These are phyloP conservation scores for Thelonectria olida DNA, from an alignment of 2,329 filamentous ascomycete species.

Conservation along the genomic window DNA sequence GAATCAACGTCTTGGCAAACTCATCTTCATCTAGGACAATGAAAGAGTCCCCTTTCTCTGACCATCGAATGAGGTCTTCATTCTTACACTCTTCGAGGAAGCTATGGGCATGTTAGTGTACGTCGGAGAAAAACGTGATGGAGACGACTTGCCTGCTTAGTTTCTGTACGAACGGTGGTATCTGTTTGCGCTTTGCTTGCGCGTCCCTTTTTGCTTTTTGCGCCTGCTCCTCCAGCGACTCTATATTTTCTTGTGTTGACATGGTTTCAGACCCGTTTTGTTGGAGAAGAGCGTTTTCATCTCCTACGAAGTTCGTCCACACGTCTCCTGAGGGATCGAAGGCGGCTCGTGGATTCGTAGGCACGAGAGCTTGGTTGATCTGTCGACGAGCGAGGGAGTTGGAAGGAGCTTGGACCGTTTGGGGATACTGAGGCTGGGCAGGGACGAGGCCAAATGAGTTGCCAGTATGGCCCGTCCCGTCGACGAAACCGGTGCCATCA, in stretches of 20 bases:
- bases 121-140: not conserved
- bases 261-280: slow-evolving; percentile 46
- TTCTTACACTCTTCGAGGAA: slow-evolving; percentile 95
- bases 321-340: slow-evolving; percentile 53
- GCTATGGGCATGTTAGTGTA: slow-evolving; percentile 49
- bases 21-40: slow-evolving; percentile 97
- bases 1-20: slow-evolving; percentile 96
- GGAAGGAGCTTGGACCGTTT: slow-evolving; percentile 48
- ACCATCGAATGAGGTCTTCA: slow-evolving; percentile 95
- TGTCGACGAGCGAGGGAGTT: slow-evolving; percentile 63
- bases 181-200: slow-evolving; percentile 90
- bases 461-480: slow-evolving; percentile 44
- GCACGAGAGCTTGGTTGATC: slow-evolving; percentile 60
- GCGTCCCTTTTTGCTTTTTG: slow-evolving; percentile 86
- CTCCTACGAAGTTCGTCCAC: slow-evolving; percentile 54
- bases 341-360: slow-evolving; percentile 48
- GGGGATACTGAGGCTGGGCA: slow-evolving; percentile 46
- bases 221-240: slow-evolving; percentile 82
- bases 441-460: slow-evolving; percentile 52
- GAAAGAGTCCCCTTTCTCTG: slow-evolving; percentile 94
- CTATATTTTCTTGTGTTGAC: slow-evolving; percentile 74
- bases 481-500: slow-evolving; percentile 50
- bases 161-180: slow-evolving; percentile 97
- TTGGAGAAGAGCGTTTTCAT: slow-evolving; percentile 50
- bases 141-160: slow-evolving; percentile 83